These are phyloP conservation scores for Venturia pyrina DNA, from an alignment of 2,329 filamentous ascomycete genomes.

Conservation along the genomic window DNA sequence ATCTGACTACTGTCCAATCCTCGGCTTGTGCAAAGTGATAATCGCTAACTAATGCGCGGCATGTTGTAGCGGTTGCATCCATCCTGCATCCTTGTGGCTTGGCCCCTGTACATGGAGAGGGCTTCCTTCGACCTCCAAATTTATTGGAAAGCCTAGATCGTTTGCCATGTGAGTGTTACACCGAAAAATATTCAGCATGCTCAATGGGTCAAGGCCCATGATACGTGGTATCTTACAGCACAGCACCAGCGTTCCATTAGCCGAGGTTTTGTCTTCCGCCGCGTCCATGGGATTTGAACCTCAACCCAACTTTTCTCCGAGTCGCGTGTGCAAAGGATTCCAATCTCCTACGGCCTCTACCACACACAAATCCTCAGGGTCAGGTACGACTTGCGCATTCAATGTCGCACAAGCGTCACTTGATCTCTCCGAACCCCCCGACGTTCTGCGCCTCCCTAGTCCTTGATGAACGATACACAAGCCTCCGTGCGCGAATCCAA, in stretches of 20 bases:
- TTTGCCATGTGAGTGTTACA: not conserved
- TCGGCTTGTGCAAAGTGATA: not conserved
- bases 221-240: not conserved
- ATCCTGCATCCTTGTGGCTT: not conserved
- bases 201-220: not conserved
- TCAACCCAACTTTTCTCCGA: not conserved
- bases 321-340: not conserved
- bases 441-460: conserved; percentile 20
- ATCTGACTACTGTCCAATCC: not conserved
- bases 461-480: conserved; percentile 29
- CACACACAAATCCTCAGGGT: conserved; percentile 16
- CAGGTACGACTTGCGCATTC: not conserved
- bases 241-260: not conserved
- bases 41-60: not conserved
- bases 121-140: not conserved
- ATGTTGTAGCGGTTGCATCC: not conserved
- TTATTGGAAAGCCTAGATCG: not conserved
- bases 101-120: not conserved
- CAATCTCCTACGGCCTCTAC: conserved; percentile 12
- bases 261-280: not conserved
- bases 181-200: not conserved
- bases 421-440: conserved; percentile 20
- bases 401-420: conserved; percentile 1
- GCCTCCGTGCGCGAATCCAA: conserved; percentile 21
- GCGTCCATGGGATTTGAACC: not conserved